Conservation (phyloP, 192 early-diverging fungal genomes). For the Rhizophagus sp. region DNA sequence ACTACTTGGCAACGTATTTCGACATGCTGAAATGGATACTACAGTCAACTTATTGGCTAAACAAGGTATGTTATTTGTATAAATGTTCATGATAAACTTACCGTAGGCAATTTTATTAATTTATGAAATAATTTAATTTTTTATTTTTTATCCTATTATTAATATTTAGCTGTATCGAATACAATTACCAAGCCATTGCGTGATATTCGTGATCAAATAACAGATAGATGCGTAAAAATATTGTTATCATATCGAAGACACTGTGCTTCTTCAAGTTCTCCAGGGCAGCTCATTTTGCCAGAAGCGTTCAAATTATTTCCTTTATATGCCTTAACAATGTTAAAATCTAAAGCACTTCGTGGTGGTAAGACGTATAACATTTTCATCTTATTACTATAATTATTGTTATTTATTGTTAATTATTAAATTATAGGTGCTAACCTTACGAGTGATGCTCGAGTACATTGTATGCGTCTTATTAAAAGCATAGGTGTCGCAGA, state of each 20-base stretch:
- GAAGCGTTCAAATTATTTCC: conserved; percentile 95
- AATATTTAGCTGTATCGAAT: conserved; percentile 63
- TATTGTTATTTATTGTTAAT: neutral
- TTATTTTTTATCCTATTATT: neutral
- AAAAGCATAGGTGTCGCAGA: conserved; percentile 75
- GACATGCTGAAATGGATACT: conserved; percentile 89
- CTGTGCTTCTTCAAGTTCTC: conserved; percentile 82
- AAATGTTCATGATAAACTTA: too few species aligned
- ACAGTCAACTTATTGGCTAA: conserved; percentile 86
- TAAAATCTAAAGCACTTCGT: conserved; percentile 84
- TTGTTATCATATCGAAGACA: conserved; percentile 89
- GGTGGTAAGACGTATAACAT: conserved; percentile 46
- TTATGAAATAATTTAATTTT: too few species aligned
- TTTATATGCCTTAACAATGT: conserved; percentile 78
- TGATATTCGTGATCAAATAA: conserved; percentile 77
- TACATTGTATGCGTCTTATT: conserved; percentile 76
- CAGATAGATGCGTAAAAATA: conserved; percentile 86
- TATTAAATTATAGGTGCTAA: conserved; percentile 37
- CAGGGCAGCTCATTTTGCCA: conserved; percentile 93
- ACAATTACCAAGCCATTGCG: conserved; percentile 70
- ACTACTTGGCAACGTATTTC: conserved; percentile 81
- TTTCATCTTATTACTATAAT: neutral
- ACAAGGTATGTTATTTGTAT: conserved; percentile 48
- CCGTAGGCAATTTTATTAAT: too few species aligned
- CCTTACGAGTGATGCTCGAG: conserved; percentile 78